Base-by-base conservation (phyloP, 2,329 filamentous ascomycete genomes). In the Penicillium sclerotigenum region DNA sequence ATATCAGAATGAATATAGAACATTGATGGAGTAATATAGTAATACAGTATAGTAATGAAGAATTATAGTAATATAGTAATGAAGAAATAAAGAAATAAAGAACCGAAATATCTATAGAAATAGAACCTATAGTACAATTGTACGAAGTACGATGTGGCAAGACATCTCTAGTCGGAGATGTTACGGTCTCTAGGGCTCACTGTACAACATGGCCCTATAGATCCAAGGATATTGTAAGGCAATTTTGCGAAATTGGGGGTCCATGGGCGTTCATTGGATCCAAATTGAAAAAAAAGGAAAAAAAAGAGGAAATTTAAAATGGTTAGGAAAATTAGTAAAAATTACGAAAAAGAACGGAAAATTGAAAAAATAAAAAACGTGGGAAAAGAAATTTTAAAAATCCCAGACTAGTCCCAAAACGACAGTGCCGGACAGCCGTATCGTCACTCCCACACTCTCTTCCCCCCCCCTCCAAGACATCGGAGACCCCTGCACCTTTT, bases 351-450 rank as follows among this genome's bases (percentile, higher is more conserved):
- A 51, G n/a, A n/a, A 48, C 20, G 29, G 43, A 54, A 53, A 56
- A 41, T 37, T 24, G 49, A 52, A 54, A 49, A 53, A 38, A 42
- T 51, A 38, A 16, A 37, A 42, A 48, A 50, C 37, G 36, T 31
- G 36, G 43, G 18, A 26, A 43, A 51, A 48, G 46, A 49, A 36
- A 20, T 37, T 37, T 45, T 41, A 31, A 54, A 47, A 58, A 53
- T 20, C n/a, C 31, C 36, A 51, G 43, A 40, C 59, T 61, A 65
- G 52, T 45, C 59, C 61, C 10, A 64, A 65, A 38, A 18, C 64
- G 58, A 57, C 58, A 42, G 56, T 61, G 58, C 62, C 63, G 63
- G 29, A 45, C 54, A 55, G 53, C 61, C 47, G 59, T 65, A 57
- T 63, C 59, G 55, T 63, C 64, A 59, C 60, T 59, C 43, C 55